Evolutionary conservation across 768 basidiomycete species (phyloP).

Genomic region (Strobilomyces dryophilus): DNA sequence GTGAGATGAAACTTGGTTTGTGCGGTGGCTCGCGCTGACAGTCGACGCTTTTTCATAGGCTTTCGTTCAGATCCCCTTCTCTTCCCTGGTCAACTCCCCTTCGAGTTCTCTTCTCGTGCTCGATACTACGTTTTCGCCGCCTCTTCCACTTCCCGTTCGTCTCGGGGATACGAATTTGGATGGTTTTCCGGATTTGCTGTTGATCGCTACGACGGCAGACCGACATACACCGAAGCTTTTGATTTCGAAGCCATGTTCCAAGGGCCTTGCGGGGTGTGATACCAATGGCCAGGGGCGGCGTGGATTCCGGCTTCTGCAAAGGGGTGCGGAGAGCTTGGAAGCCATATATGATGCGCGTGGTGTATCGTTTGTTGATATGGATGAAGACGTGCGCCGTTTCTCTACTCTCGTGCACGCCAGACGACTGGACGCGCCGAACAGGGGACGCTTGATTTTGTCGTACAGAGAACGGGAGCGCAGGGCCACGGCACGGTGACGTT

Average conservation of each 20-base stretch:
- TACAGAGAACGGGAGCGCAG: constrained; percentile 75
- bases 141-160: constrained; percentile 72
- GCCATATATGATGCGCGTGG: constrained; percentile 73
- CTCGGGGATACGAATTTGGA: constrained; percentile 91
- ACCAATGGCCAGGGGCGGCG: constrained; percentile 48
- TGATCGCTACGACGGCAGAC: constrained; percentile 44
- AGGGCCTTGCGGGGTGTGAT: constrained; percentile 55
- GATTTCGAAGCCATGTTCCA: constrained; percentile 58
- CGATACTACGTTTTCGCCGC: constrained; percentile 60
- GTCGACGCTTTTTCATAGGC: constrained; percentile 37
- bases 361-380: constrained; percentile 83
- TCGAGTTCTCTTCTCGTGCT: constrained; percentile 60
- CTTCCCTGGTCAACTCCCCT: constrained; percentile 49
- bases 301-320: constrained; percentile 55
- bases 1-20: constrained; percentile 31
- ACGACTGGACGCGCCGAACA: constrained; percentile 28
- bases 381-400: constrained; percentile 77
- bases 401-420: neutral
- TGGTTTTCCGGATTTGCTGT: constrained; percentile 86
- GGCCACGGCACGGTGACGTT: constrained; percentile 66
- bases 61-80: constrained; percentile 63
- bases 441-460: constrained; percentile 90
- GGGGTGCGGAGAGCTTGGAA: constrained; percentile 59
- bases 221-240: constrained; percentile 57
- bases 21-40: neutral